Conservation (phyloP, 495 filamentous ascomycete genomes). For the Lindgomyces ingoldianus region DNA sequence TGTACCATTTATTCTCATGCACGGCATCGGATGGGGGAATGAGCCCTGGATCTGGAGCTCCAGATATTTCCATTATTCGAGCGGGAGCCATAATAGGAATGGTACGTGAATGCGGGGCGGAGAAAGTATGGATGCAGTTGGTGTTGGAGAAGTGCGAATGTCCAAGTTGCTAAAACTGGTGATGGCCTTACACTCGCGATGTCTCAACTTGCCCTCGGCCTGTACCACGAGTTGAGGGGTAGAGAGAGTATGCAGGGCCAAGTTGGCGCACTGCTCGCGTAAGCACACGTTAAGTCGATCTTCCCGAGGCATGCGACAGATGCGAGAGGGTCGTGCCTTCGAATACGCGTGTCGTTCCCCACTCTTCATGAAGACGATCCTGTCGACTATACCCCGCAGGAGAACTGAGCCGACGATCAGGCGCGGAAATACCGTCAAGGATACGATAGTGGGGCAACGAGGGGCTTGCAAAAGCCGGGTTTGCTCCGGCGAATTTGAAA, state of each 20-base stretch:
- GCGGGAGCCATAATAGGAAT: constrained; percentile 5
- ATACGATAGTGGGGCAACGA: constrained; percentile 2
- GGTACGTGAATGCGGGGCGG: neutral
- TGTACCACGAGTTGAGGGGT: constrained; percentile 2
- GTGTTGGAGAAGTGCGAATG: too few relatives aligned
- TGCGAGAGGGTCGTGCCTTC: neutral
- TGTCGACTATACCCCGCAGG: neutral
- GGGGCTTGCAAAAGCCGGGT: neutral
- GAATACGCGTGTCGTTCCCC: neutral
- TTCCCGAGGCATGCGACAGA: constrained; percentile 6
- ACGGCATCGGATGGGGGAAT: constrained; percentile 16
- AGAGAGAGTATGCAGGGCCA: neutral
- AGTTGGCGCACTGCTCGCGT: too few relatives aligned
- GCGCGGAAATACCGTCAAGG: neutral
- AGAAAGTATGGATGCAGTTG: neutral
- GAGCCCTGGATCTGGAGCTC: neutral
- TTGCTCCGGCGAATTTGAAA: neutral
- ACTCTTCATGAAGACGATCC: neutral
- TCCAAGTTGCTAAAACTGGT: too few relatives aligned
- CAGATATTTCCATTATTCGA: constrained; percentile 13
- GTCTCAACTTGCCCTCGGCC: constrained; percentile 7
- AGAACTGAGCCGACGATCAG: neutral
- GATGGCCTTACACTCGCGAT: too few relatives aligned
- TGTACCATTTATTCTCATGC: constrained; percentile 29
- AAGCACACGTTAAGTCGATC: too few relatives aligned